Evolutionary conservation across 140 eudicot genomes (phyloP).

Genomic region (Stevia rebaudiana): DNA sequence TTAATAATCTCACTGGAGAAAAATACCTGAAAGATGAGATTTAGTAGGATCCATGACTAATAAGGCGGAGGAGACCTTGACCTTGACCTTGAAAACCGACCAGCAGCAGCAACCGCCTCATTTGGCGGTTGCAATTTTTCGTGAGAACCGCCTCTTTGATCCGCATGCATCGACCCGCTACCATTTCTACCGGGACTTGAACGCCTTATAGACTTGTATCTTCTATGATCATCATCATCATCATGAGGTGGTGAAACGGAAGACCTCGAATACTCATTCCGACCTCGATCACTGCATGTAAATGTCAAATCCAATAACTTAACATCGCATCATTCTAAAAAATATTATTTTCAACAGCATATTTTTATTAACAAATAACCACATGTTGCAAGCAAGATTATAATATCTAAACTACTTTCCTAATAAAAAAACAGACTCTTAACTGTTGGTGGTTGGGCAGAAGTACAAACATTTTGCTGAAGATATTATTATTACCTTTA

Average conservation of each 20-base stretch:
- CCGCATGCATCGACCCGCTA: conserved; percentile 23
- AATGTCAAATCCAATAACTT: conserved; percentile 9
- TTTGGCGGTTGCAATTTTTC: conserved; percentile 24
- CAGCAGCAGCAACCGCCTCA: conserved; percentile 14
- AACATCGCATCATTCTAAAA: background rate
- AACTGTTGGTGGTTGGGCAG: conserved; percentile 15
- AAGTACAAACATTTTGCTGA: conserved; percentile 20
- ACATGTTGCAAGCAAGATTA: background rate
- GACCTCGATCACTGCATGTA: conserved; percentile 25
- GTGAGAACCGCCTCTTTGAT: conserved; percentile 24
- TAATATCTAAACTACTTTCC: background rate
- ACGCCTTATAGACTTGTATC: conserved; percentile 21
- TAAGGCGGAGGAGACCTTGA: conserved; percentile 31
- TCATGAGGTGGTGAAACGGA: conserved; percentile 36
- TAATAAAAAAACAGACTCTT: background rate
- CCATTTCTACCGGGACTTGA: conserved; percentile 37
- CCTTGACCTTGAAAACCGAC: conserved; percentile 20
- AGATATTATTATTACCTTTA: conserved; percentile 33
- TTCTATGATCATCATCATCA: conserved; percentile 11
- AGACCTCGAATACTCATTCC: conserved; percentile 31
- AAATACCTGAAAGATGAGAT: conserved; percentile 33
- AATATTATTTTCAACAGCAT: background rate
- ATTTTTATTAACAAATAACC: background rate
- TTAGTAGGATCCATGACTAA: conserved; percentile 15
- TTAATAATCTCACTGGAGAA: background rate